Evolutionary conservation across 352 stramenopile genomes (phyloP).

Genomic region (Pseudoperonospora humuli): DNA sequence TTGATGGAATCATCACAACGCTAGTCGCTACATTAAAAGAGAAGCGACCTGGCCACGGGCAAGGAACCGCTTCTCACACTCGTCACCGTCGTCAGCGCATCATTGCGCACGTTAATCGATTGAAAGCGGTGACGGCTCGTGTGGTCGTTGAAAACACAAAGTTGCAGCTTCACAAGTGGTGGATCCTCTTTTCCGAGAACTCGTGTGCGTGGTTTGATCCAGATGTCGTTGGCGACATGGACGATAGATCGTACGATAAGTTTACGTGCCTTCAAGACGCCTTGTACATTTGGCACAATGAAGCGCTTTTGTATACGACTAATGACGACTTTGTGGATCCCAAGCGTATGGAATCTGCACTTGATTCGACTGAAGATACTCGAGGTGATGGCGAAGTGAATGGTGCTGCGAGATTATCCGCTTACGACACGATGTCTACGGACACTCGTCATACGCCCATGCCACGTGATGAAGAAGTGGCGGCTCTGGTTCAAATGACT

Average conservation of each 20-base stretch:
- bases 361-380: conserved; percentile 3
- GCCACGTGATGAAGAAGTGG: conserved; percentile 24
- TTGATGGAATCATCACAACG: conserved; percentile 19
- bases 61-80: conserved; percentile 7
- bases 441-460: neutral
- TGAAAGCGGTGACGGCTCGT: conserved; percentile 41
- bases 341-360: conserved; percentile 2
- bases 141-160: conserved; percentile 54
- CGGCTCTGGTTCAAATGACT: conserved; percentile 32
- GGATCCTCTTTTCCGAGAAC: conserved; percentile 55
- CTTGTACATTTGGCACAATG: conserved; percentile 62
- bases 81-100: conserved; percentile 15
- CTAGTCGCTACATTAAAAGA: conserved; percentile 16
- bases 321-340: conserved; percentile 37
- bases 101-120: conserved; percentile 41
- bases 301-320: conserved; percentile 46
- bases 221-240: conserved; percentile 31
- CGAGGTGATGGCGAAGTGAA: conserved; percentile 1
- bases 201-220: conserved; percentile 58
- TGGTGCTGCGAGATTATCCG: neutral
- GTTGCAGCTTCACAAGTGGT: conserved; percentile 74
- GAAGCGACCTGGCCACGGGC: conserved; percentile 8
- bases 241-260: conserved; percentile 65
- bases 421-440: neutral
- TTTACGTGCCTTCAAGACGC: conserved; percentile 78